These are phyloP conservation scores for Blastocystis hominis DNA, from an alignment of 352 stramenopile species.

Conservation along the genomic window DNA sequence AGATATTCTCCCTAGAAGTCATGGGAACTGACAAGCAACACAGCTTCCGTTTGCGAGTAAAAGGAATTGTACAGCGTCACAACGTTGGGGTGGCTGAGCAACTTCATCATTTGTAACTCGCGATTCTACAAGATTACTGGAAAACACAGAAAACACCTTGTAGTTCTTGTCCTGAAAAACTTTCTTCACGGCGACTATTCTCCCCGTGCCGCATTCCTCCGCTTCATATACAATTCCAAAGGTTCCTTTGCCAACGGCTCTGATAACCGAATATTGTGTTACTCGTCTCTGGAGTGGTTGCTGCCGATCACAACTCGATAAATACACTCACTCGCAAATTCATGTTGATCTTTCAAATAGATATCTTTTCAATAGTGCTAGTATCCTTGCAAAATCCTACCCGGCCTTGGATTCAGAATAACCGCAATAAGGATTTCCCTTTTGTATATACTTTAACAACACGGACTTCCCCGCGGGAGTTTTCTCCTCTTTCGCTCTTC, in stretches of 20 bases:
- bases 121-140: conserved; percentile 73
- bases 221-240: conserved; percentile 98
- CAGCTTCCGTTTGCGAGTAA: conserved; percentile 72
- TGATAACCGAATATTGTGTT: conserved; percentile 81
- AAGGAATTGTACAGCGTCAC: conserved; percentile 97
- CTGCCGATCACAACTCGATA: neutral
- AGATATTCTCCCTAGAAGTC: conserved; percentile 76
- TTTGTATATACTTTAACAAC: neutral
- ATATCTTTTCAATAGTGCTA: neutral
- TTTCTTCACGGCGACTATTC: conserved; percentile 99
- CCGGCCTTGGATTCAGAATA: neutral
- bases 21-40: neutral
- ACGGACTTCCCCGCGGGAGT: neutral
- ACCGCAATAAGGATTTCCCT: neutral
- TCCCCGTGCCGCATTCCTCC: conserved; percentile 84
- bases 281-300: neutral
- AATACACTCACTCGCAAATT: neutral
- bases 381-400: neutral
- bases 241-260: conserved; percentile 98
- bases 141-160: conserved; percentile 69
- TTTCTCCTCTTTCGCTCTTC: neutral
- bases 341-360: neutral
- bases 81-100: conserved; percentile 95
- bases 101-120: conserved; percentile 97
- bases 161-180: conserved; percentile 98